phyloP scores from a whole-genome alignment of 2,329 filamentous ascomycete genomes.

The Beauveria sp. region DNA sequence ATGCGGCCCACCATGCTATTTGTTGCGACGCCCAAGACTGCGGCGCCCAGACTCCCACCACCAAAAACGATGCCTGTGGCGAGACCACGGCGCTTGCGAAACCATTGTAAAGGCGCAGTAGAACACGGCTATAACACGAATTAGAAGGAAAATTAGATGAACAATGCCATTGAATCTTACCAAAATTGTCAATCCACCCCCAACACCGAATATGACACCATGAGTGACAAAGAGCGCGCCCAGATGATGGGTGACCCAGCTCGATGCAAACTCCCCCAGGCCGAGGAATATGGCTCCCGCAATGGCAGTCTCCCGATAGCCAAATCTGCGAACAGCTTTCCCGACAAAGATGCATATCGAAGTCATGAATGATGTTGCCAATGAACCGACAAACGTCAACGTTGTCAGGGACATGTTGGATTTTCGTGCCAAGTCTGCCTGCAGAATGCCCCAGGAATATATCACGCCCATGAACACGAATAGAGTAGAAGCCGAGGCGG shows the following conservation, averaged over 20 bases:
- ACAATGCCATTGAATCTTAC: slow-evolving; percentile 9
- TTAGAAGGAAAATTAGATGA: neutral
- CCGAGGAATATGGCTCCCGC: slow-evolving; percentile 19
- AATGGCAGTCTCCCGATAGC: slow-evolving; percentile 18
- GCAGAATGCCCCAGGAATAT: slow-evolving; percentile 22
- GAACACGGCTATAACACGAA: slow-evolving; percentile 16
- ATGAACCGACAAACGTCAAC: slow-evolving; percentile 21
- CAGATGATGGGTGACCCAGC: slow-evolving; percentile 17
- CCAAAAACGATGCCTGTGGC: slow-evolving; percentile 23
- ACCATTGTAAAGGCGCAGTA: slow-evolving; percentile 20
- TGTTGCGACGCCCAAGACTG: slow-evolving; percentile 20
- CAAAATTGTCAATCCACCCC: slow-evolving; percentile 19
- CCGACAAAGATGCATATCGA: slow-evolving; percentile 20
- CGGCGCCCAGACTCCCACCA: slow-evolving; percentile 20
- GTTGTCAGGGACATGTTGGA: slow-evolving; percentile 18
- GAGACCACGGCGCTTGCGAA: slow-evolving; percentile 20
- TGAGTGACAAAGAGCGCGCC: slow-evolving; percentile 20
- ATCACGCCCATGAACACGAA: slow-evolving; percentile 23
- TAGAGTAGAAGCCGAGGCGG: slow-evolving; percentile 18
- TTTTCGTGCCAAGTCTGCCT: slow-evolving; percentile 18
- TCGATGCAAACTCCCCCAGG: slow-evolving; percentile 21
- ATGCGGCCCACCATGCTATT: slow-evolving; percentile 17
- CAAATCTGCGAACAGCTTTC: slow-evolving; percentile 17
- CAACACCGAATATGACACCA: slow-evolving; percentile 21
- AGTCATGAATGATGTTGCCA: slow-evolving; percentile 22